Evolutionary conservation across 441 rosid genomes (phyloP), one percentile per base, ranked within the genome.

Genomic region (Rhodomyrtus psidioides): DNA sequence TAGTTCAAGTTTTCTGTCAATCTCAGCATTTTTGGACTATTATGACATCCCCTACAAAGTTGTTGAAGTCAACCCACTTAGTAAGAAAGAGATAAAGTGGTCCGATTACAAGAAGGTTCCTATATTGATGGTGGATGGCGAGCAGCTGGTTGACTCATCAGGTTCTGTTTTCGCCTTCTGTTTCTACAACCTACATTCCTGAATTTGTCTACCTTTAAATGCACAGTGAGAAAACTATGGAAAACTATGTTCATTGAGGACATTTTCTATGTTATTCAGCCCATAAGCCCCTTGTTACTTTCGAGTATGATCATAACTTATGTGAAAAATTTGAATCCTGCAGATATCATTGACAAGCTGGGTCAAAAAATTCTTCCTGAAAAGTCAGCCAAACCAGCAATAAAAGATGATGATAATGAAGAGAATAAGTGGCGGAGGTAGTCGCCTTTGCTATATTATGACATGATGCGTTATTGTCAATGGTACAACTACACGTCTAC

Each of bases 1-100:
- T 0, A 34, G 1, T 65, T 65, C 76, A 19, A 1, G 21, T 54
- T 87, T 84, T 1, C 27, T 54, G 21, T 82, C 60, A 44, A 83
- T 85, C 12, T 57, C 88, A 88, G 89, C 89, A 8, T 88, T 85
- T 84, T 49, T 88, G 84, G 89, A 88, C 76, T 88, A 88, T 86
- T 88, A 88, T 79, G 88, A 85, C 65, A 85, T 88, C n/a, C 88
- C 89, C 55, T 88, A 88, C 86, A 83, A 88, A n/a, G 87, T 88
- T 83, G 86, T 88, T 39, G 89, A 85, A 83, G 89, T 88, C 82
- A 88, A 88, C 81, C 89, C 89, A 58, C 21, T 88, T 23, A 88
- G 89, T 56, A 88, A 88, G 85, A 88, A 85, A 60, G 89, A 88
- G 89, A 88, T 88, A 83, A 88, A 88, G 46, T 88, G 88, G 89